Evolutionary conservation across 1,284 basidiomycete species (phyloP), one percentile per base, ranked within the genome.

Genomic region (Papiliotrema fonsecae): DNA sequence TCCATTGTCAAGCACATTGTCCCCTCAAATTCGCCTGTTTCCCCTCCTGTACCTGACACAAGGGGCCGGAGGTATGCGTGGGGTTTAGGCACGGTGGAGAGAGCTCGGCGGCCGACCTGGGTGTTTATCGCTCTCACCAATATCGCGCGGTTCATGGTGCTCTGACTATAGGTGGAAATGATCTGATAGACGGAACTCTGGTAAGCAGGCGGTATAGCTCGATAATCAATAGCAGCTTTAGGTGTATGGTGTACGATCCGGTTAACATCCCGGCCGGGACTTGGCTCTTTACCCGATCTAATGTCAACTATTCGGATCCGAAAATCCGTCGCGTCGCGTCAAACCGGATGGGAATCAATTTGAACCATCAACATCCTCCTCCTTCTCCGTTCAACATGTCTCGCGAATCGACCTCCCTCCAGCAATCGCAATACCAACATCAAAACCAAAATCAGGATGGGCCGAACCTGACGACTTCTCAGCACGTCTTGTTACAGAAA

Each of bases 1-100:
- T 94, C 89, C 57, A 96, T 79, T 30, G 71, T 73, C 19, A 79
- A 60, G 31, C 69, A 67, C 32, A 69, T 64, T 26, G 77, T 72
- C 18, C 74, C 73, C 49, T 64, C 62, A 21, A 65, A 48, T 25
- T 61, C 60, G 14, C 61, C 60, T 22, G 46, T n/a, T 25, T 27
- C 39, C 19, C 39, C 31, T 5, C 27, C 21, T 13, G 42, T 22
- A 9, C 55, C 26, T 18, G 53, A 24, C 31, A 49, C 22, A 31
- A 64, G 43, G 31, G 62, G 52, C 27, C 42, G 46, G 41, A 68
- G 64, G 45, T 57, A 60, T 11, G 66, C 64, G 24, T 68, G 66
- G 4, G 64, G 57, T 42, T 40, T 22, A 19, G 30, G n/a, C 10
- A 51, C 49, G 31, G 50, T 30, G 43, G 35, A 4, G 13, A 27